Conservation (phyloP, 306 rosid genomes). For the Hippophae gyantsensis region DNA sequence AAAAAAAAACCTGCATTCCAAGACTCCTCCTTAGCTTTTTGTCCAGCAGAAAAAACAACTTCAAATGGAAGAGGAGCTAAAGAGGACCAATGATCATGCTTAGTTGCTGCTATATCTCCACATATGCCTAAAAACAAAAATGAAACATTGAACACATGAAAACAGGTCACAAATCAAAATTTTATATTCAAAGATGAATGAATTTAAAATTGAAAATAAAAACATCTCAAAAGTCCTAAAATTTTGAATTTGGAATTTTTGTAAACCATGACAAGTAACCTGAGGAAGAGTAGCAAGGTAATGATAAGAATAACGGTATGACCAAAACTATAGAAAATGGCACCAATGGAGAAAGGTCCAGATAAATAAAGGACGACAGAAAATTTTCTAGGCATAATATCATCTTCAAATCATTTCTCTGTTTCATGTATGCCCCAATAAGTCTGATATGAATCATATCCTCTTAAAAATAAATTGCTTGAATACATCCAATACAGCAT, state of each 20-base stretch:
- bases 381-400: too few species aligned
- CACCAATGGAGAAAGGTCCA: too few species aligned
- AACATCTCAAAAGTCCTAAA: too few species aligned
- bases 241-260: too few species aligned
- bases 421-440: background rate
- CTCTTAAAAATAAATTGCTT: background rate
- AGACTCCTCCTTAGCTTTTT: slow-evolving; percentile 95
- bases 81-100: slow-evolving; percentile 90
- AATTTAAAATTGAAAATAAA: too few species aligned
- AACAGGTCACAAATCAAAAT: background rate
- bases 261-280: too few species aligned
- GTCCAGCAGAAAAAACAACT: slow-evolving; percentile 88
- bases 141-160: slow-evolving; percentile 4
- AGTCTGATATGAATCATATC: background rate
- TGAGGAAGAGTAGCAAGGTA: too few species aligned
- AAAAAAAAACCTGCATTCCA: slow-evolving; percentile 44
- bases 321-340: too few species aligned
- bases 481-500: slow-evolving; percentile 13
- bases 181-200: too few species aligned
- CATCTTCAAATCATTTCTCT: too few species aligned
- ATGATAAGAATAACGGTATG: too few species aligned
- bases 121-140: slow-evolving; percentile 53
- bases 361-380: too few species aligned
- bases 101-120: slow-evolving; percentile 68
- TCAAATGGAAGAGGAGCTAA: slow-evolving; percentile 94